Base-by-base conservation (phyloP, 1,284 basidiomycete genomes). In the Boletus smithii region DNA sequence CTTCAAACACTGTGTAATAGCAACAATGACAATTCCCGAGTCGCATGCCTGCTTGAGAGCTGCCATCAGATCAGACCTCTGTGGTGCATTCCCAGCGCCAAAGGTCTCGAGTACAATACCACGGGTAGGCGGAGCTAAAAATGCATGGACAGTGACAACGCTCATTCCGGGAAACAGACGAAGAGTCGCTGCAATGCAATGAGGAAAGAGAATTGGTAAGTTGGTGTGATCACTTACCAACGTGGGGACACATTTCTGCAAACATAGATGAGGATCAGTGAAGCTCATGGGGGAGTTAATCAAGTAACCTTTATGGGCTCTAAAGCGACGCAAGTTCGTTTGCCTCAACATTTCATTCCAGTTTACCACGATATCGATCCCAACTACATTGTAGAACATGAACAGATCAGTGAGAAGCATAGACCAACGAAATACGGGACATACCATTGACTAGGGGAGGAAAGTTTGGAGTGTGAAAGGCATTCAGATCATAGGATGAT, bases 161-260 rank as follows among this genome's bases (percentile, higher is more conserved):
- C 84, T 83, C 52, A 95, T 90, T 18, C 93, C 93, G 3, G 93
- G 93, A 58, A 95, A 95, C 8, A 97, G 73, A 11, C 90, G 84
- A 22, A 92, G 69, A 10, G 83, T 85, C 7, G 84, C 88, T 89
- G 44, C 11, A 37, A 31, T 14, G 14, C 7, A 11, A 34, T 62
- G 20, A 54, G 30, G n/a, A 24, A 32, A 16, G 20, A 17, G 18
- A 31, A 17, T 16, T 16, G 27, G 17, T 22, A 22, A 26, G n/a
- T 8, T 38, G 16, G 18, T 29, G 35, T 42, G 10, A 9, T 32
- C 13, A 68, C 76, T 51, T 56, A 81, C 88, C 87, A 31, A 93
- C 91, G 54, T 91, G 76, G 0, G 85, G 77, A 51, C 76, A 85
- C 79, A 93, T 85, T 34, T 74, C 88, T 91, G 51, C 20, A 36